A percentile compares a stretch with the other conserved stretches of the same genome.
These are phyloP conservation scores for Cyberlindnera mycetangii DNA, from an alignment of 805 yeast genomes.

Conservation along the genomic window DNA sequence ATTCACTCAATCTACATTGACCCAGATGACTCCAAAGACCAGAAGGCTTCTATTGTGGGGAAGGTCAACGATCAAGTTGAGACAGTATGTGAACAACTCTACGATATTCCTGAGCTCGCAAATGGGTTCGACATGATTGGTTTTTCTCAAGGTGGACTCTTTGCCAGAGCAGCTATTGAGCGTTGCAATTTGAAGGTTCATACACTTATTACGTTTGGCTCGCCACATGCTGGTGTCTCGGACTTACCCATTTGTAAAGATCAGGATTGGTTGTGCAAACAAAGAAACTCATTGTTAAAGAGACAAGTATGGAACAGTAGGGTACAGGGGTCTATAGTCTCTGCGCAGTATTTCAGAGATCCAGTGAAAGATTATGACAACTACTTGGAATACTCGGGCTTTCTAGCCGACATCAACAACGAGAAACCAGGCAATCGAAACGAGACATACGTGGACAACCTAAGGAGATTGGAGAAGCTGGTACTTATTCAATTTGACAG, in stretches of 20 bases:
- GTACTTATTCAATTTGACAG: slow-evolving; percentile 57
- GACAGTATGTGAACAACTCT: slow-evolving; percentile 53
- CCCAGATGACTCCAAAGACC: slow-evolving; percentile 49
- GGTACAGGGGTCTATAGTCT: slow-evolving; percentile 55
- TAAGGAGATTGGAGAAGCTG: slow-evolving; percentile 45
- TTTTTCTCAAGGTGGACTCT: slow-evolving; percentile 82
- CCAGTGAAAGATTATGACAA: slow-evolving; percentile 46
- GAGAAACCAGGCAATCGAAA: slow-evolving; percentile 41
- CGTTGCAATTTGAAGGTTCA: slow-evolving; percentile 47
- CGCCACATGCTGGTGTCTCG: slow-evolving; percentile 75
- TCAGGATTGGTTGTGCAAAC: slow-evolving; percentile 57
- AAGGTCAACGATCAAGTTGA: slow-evolving; percentile 53
- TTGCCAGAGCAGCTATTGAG: slow-evolving; percentile 64
- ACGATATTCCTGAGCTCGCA: slow-evolving; percentile 40
- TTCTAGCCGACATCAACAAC: slow-evolving; percentile 65
- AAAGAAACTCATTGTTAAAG: slow-evolving; percentile 51
- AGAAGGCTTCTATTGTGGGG: slow-evolving; percentile 55
- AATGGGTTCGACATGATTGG: slow-evolving; percentile 73
- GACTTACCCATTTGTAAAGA: slow-evolving; percentile 62
- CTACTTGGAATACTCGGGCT: slow-evolving; percentile 55
- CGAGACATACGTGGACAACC: slow-evolving; percentile 39
- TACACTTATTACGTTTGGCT: slow-evolving; percentile 69
- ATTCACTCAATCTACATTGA: slow-evolving; percentile 55
- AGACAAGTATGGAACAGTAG: slow-evolving; percentile 56
- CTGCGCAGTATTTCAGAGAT: slow-evolving; percentile 79